These are phyloP conservation scores for Dioscorea zingiberensis DNA, from an alignment of 106 monocot genomes.

Conservation along the genomic window DNA sequence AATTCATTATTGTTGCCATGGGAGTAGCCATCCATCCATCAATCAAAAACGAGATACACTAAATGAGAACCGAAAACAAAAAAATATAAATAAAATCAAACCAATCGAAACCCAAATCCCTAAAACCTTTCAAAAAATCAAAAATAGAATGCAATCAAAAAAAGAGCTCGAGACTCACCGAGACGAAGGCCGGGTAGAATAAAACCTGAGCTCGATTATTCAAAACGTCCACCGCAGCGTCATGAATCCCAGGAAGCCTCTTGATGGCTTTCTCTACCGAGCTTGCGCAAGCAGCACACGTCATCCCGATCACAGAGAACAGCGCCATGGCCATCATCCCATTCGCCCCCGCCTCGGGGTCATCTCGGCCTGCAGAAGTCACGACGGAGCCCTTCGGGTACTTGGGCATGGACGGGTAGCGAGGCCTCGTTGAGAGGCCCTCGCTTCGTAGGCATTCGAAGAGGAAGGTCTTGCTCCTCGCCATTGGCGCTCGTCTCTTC, in stretches of 20 bases:
- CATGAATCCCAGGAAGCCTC: conserved; percentile 71
- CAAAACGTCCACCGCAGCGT: conserved; percentile 79
- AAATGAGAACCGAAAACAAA: background rate
- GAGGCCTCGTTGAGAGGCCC: conserved; percentile 30
- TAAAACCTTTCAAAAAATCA: background rate
- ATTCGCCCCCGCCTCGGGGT: conserved; percentile 4
- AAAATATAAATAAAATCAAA: background rate
- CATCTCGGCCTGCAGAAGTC: background rate
- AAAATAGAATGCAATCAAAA: background rate
- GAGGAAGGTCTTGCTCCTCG: conserved; percentile 3
- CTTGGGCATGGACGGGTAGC: conserved; percentile 80
- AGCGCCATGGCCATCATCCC: conserved; percentile 17
- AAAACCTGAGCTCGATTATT: conserved; percentile 61
- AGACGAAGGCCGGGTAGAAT: conserved; percentile 53
- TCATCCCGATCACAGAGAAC: conserved; percentile 70
- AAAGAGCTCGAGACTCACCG: conserved; percentile 31
- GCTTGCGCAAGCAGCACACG: conserved; percentile 74
- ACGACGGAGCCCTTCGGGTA: conserved; percentile 13
- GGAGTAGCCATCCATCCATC: too few species aligned
- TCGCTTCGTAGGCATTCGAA: conserved; percentile 37
- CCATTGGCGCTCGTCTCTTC: conserved; percentile 3
- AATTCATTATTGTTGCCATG: too few species aligned
- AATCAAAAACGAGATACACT: background rate
- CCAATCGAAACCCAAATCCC: background rate
- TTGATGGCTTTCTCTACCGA: conserved; percentile 91